Base-by-base conservation (phyloP, 2,329 filamentous ascomycete genomes). In the Aspergillus sp. region DNA sequence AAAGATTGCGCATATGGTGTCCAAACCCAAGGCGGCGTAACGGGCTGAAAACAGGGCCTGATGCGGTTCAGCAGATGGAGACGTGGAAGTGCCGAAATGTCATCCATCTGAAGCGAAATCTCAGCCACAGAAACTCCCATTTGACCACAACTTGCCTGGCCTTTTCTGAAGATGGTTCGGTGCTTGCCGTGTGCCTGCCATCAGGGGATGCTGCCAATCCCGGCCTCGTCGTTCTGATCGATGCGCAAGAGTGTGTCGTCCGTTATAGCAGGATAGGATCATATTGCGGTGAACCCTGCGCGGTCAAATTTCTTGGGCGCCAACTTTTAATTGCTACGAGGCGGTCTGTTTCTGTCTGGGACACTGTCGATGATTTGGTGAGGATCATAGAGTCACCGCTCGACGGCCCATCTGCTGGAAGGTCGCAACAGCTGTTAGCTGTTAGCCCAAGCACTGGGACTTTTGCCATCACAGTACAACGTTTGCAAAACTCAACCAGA, bases 141-240 rank as follows among this genome's bases (percentile, higher is more conserved):
- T 51, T 71, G 8, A 63, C 64, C 7, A 78, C 80, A 48, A 87
- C 86, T 9, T 80, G 79, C 40, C 66, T 96, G 36, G 75, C 82
- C 27, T 95, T 87, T 62, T 94, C 89, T 0, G 81, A 87, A 52
- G 89, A 95, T 62, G 88, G 87, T 1, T 94, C 88, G 8, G 80
- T 86, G 2, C 71, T 94, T n/a, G 88, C 88, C 43, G 81, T 82
- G 42, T 72, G 69, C 44, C 52, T 70, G 48, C 63, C 66, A 30
- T 19, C 19, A 19, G 19, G 60, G 59, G 4, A 46, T 50, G 10
- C 71, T 29, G 62, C 70, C 7, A 74, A 79, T 42, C 71, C 78
- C 4, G 81, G 82, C 4, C 73, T 82, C 10, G 74, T 94, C 7
- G 82, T 93, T 57, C 75, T 95, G 45, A 79, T 97, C 53, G 85